phyloP scores from a whole-genome alignment of 768 basidiomycete genomes.

The Paxillus involutus region DNA sequence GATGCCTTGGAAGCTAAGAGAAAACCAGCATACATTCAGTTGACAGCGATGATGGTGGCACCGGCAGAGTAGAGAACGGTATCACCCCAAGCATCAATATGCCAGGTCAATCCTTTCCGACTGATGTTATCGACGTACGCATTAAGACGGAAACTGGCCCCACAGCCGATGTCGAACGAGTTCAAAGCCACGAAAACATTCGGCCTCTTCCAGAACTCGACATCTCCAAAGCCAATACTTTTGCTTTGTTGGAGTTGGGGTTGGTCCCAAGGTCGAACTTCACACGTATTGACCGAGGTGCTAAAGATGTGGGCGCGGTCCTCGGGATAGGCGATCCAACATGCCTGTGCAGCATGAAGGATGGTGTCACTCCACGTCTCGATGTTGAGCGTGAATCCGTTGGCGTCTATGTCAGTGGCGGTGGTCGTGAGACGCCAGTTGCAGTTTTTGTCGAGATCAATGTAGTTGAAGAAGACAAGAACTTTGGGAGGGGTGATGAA shows the following conservation, averaged over 20 bases:
- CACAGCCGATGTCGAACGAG: constrained; percentile 8
- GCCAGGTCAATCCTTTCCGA: too few relatives aligned
- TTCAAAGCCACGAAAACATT: too few relatives aligned
- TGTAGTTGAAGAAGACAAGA: constrained; percentile 11
- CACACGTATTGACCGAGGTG: constrained; percentile 11
- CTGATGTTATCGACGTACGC: constrained; percentile 11
- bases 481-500: constrained; percentile 17
- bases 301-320: constrained; percentile 19
- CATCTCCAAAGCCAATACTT: constrained; percentile 3
- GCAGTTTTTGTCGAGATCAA: constrained; percentile 7
- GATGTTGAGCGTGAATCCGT: constrained; percentile 15
- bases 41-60: too few relatives aligned
- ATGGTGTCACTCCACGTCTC: constrained; percentile 9
- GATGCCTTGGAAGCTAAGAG: too few relatives aligned
- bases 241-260: constrained; percentile 7
- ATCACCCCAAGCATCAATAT: neutral
- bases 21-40: too few relatives aligned
- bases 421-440: constrained; percentile 8
- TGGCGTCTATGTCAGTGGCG: constrained; percentile 9
- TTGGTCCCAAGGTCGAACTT: neutral
- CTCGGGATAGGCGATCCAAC: constrained; percentile 21
- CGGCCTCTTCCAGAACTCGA: too few relatives aligned
- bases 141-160: constrained; percentile 7
- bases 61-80: neutral
- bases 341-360: neutral